A percentile compares a stretch with the other conserved stretches of the same genome.
Conservation (phyloP, 805 yeast species). For the Scheffersomyces coipomensis region DNA sequence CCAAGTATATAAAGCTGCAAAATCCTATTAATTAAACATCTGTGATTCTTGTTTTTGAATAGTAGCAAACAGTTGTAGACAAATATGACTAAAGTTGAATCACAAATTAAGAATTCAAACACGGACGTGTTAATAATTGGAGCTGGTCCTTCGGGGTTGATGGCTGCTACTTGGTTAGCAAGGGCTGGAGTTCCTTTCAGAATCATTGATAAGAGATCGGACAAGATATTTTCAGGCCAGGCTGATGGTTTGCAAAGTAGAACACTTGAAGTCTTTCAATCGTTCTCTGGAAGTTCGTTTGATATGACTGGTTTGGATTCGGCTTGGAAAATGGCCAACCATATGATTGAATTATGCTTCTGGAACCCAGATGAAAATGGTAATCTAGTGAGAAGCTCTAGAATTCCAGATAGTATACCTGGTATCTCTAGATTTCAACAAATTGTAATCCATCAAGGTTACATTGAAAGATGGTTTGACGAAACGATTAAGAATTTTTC, state of each 20-base stretch:
- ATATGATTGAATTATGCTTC: constrained; percentile 26
- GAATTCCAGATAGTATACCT: constrained; percentile 23
- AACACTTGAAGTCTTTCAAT: constrained; percentile 26
- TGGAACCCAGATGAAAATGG: constrained; percentile 27
- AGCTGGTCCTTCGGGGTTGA: constrained; percentile 38
- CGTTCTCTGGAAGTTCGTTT: constrained; percentile 5
- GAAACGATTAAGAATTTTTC: constrained; percentile 20
- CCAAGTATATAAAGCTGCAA: no score
- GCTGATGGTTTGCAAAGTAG: constrained; percentile 34
- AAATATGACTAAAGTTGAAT: constrained; percentile 4
- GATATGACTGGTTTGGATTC: constrained; percentile 22
- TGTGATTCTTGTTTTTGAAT: no score
- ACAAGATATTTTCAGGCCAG: constrained; percentile 25
- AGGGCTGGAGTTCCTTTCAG: constrained; percentile 24
- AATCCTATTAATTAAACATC: no score
- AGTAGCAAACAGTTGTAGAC: no score
- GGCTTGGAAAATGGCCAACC: constrained; percentile 21
- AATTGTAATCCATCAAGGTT: constrained; percentile 28
- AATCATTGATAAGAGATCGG: constrained; percentile 27
- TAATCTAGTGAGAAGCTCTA: constrained; percentile 17
- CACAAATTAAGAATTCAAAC: constrained; percentile 9
- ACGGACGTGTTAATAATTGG: constrained; percentile 35
- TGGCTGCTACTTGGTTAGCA: constrained; percentile 29
- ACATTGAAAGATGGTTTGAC: constrained; percentile 22
- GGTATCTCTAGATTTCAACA: constrained; percentile 26